Conservation (phyloP, 2,329 filamentous ascomycete genomes). For the Gnomoniopsis sp. region DNA sequence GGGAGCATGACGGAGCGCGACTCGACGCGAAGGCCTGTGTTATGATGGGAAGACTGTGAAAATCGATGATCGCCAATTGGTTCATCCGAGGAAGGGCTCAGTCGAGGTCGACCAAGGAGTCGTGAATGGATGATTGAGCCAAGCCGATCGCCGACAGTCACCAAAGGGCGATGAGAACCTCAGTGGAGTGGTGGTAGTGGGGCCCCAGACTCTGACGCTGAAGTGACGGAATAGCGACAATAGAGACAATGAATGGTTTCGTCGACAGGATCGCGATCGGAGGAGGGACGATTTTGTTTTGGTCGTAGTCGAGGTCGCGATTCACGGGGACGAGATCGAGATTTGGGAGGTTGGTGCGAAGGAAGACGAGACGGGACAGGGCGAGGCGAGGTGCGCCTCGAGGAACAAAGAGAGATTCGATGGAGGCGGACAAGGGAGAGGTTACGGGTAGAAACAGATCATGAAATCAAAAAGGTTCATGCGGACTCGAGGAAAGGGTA, state of each 20-base stretch:
- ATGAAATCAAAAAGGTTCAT: slow-evolving; percentile 19
- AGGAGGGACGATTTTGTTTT: slow-evolving; percentile 8
- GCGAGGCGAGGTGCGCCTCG: slow-evolving; percentile 25
- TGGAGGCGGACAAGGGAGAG: slow-evolving; percentile 21
- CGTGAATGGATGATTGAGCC: slow-evolving; percentile 2
- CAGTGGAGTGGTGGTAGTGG: neutral
- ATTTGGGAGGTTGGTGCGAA: slow-evolving; percentile 22
- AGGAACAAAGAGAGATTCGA: slow-evolving; percentile 26
- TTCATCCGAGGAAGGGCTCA: slow-evolving; percentile 7
- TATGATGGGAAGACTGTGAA: slow-evolving; percentile 16
- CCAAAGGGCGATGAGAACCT: neutral
- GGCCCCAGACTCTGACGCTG: neutral
- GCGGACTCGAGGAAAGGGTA: slow-evolving; percentile 11
- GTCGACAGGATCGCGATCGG: neutral
- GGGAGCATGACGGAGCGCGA: slow-evolving; percentile 58
- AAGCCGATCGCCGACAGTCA: slow-evolving; percentile 11
- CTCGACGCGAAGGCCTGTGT: slow-evolving; percentile 29
- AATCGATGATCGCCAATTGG: slow-evolving; percentile 15
- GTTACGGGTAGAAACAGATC: slow-evolving; percentile 1
- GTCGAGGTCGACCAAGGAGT: neutral
- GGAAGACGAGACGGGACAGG: slow-evolving; percentile 9
- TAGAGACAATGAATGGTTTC: neutral
- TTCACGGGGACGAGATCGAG: slow-evolving; percentile 20
- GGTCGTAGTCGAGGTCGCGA: slow-evolving; percentile 19
- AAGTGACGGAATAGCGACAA: neutral